A percentile compares a stretch with the other conserved stretches of the same genome.
Conservation (phyloP, 139 green algal species). For the Micractinium conductrix region DNA sequence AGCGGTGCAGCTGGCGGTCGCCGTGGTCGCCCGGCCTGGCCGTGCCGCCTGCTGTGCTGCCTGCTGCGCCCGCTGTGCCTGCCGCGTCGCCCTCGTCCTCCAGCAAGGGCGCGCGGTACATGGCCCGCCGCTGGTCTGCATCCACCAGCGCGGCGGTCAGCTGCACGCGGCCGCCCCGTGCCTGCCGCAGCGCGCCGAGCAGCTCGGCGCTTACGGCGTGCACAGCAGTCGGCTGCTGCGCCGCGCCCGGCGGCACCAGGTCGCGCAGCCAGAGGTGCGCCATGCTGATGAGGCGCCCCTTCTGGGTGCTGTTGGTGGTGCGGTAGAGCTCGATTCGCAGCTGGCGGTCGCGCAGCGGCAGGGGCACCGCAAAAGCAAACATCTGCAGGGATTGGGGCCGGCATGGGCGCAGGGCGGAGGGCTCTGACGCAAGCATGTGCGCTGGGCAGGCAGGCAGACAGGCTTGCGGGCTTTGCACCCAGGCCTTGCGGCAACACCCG, state of each 20-base stretch:
- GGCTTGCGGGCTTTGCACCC: no score
- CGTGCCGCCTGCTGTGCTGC: no score
- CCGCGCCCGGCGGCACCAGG: conserved; percentile 11
- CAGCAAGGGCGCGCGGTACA: conserved; percentile 9
- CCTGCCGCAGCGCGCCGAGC: background rate
- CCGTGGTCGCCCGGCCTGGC: background rate
- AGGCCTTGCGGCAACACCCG: no score
- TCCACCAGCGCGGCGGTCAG: conserved; percentile 15
- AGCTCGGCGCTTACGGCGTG: background rate
- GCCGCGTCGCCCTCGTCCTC: background rate
- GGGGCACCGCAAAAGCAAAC: conserved; percentile 35
- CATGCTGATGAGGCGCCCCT: conserved; percentile 22
- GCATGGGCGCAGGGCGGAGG: background rate
- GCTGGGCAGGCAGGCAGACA: no score
- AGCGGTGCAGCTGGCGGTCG: background rate
- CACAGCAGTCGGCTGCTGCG: background rate
- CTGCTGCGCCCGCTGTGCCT: background rate
- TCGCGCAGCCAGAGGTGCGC: conserved; percentile 31
- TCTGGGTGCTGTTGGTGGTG: conserved; percentile 13
- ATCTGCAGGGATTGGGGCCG: background rate
- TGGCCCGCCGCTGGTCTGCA: background rate
- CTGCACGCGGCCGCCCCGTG: background rate
- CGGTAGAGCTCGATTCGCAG: conserved; percentile 37
- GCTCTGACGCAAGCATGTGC: no score
- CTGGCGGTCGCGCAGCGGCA: conserved; percentile 34